These are phyloP conservation scores for Fusarium sacchari DNA, from an alignment of 2,329 filamentous ascomycete species.

Conservation along the genomic window DNA sequence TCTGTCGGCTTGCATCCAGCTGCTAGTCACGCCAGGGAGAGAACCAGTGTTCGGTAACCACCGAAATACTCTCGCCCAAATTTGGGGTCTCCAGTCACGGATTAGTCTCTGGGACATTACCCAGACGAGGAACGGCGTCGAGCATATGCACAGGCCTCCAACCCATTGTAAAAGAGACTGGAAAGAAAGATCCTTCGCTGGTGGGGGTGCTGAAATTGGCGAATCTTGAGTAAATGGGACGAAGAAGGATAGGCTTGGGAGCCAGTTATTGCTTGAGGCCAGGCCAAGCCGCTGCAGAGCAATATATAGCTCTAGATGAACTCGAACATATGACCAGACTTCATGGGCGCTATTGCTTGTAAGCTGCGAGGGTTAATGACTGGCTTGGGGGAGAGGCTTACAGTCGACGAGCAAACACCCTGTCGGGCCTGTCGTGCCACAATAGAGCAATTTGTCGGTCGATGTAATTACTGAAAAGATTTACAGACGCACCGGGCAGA, in stretches of 20 bases:
- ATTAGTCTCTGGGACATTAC: constrained; percentile 55
- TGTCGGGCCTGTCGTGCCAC: constrained; percentile 41
- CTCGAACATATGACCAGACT: constrained; percentile 55
- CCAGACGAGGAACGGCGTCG: constrained; percentile 60
- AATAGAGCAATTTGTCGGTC: constrained; percentile 42
- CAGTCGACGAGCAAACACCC: constrained; percentile 40
- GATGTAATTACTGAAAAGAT: constrained; percentile 43
- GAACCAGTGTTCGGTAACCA: constrained; percentile 54
- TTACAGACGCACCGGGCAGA: constrained; percentile 48
- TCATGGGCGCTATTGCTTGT: constrained; percentile 42
- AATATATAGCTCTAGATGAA: constrained; percentile 64
- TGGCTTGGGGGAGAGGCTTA: constrained; percentile 28
- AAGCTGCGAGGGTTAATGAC: constrained; percentile 5
- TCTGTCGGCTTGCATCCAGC: constrained; percentile 17
- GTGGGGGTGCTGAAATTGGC: constrained; percentile 59
- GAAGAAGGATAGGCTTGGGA: constrained; percentile 62
- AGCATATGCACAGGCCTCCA: constrained; percentile 53
- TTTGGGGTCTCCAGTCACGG: constrained; percentile 48
- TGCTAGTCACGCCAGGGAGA: constrained; percentile 37
- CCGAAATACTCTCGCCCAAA: constrained; percentile 54
- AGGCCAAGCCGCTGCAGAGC: constrained; percentile 63
- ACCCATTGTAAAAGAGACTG: constrained; percentile 56
- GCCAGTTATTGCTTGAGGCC: constrained; percentile 51
- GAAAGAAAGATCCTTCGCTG: constrained; percentile 51
- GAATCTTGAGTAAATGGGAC: constrained; percentile 64